phyloP scores from a whole-genome alignment of 805 yeast species.

The Kuraishia ogatae region DNA sequence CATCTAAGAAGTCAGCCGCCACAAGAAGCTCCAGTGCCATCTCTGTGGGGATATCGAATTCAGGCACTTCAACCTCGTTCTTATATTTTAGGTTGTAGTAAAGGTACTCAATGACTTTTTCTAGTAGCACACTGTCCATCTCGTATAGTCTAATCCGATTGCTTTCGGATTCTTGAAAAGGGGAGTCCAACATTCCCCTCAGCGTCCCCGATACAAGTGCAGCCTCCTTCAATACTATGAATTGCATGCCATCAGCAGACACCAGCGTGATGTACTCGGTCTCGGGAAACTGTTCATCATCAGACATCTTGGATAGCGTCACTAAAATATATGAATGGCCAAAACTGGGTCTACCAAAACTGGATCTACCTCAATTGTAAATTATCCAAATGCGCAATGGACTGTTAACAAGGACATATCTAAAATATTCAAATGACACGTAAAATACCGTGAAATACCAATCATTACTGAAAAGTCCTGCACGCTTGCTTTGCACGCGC shows the following conservation, averaged over 20 bases:
- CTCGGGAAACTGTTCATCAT: slow-evolving; percentile 10
- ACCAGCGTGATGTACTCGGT: slow-evolving; percentile 49
- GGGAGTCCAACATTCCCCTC: slow-evolving; percentile 42
- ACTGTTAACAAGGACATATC: no score
- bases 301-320: slow-evolving; percentile 13
- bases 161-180: slow-evolving; percentile 52
- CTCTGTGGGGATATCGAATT: slow-evolving; percentile 87
- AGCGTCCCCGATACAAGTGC: slow-evolving; percentile 68
- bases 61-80: slow-evolving; percentile 62
- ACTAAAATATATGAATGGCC: no score
- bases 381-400: no score
- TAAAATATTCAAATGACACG: no score
- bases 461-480: no score
- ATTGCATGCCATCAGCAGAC: slow-evolving; percentile 64
- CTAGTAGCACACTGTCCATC: slow-evolving; percentile 63
- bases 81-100: slow-evolving; percentile 66
- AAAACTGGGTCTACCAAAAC: no score
- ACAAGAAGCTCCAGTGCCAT: slow-evolving; percentile 86
- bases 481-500: no score
- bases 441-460: no score
- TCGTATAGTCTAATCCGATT: slow-evolving; percentile 49
- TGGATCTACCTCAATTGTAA: no score
- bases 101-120: slow-evolving; percentile 78
- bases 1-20: slow-evolving; percentile 86
- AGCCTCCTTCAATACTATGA: slow-evolving; percentile 58